Evolutionary conservation across 345 rosid genomes (phyloP), one percentile per base, ranked within the genome.

Genomic region (Cardamine occulta): DNA sequence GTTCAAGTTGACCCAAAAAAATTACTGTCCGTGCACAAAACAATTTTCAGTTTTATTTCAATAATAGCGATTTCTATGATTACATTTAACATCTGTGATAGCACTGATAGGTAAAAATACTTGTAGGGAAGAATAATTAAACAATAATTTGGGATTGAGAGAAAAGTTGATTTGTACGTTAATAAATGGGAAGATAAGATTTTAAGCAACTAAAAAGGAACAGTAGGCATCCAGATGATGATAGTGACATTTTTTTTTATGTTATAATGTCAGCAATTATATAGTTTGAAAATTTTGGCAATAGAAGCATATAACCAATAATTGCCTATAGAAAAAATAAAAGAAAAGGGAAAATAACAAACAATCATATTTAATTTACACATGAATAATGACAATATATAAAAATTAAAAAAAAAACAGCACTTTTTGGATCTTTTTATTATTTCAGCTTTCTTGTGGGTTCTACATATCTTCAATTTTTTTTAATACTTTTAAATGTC

Each of bases 211-310:
- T 32, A 65, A 72, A 72, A 72, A 48, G 63, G 19, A 61, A 51
- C 40, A 53, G 72, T 58, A 51, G 77, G 64, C 74, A 59, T 66
- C 64, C 19, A 78, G 65, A 60, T 78, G 65, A 60, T 78, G 81
- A 78, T 72, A 32, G 74, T 52, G 81, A 73, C 78, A 73, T 61
- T 63, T 42, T 28, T 28, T 21, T 29, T 49, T 13, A 18, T 76
- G 44, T 37, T 77, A 71, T 71, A 71, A 71, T 71, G 67, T 77
- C 54, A 26, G 80, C 67, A 77, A 71, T 77, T 72, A 72, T 72
- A 72, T 59, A 78, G 68, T 66, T 72, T 72, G 81, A 64, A 77
- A 64, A 26, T 37, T 58, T 59, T 72, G 77, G 56, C 77, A 78
- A 29, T 18, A 40, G 35, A 57, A 40, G 48, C 53, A 63, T 56